phyloP scores from a whole-genome alignment of 768 basidiomycete species.

The Mycena crocata region DNA sequence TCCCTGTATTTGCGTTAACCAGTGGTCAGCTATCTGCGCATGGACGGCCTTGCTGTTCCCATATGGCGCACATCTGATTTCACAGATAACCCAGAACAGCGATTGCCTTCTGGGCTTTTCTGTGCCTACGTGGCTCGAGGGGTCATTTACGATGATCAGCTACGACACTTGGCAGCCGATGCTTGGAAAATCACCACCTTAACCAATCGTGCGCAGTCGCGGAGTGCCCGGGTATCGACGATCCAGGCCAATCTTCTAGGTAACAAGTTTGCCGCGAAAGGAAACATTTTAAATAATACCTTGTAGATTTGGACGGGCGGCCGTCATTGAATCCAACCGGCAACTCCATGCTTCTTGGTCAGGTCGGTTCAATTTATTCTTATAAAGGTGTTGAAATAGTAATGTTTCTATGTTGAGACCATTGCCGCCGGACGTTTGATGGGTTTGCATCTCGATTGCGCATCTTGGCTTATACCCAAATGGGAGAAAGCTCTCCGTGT shows the following conservation, averaged over 20 bases:
- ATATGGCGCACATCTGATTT: slow-evolving; percentile 33
- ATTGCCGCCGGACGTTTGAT: slow-evolving; percentile 35
- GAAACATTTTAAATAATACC: no score
- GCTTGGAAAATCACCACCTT: slow-evolving; percentile 34
- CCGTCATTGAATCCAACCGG: slow-evolving; percentile 35
- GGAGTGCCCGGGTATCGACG: slow-evolving; percentile 32
- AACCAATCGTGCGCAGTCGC: slow-evolving; percentile 33
- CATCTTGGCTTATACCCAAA: slow-evolving; percentile 30
- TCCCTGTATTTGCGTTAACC: background rate
- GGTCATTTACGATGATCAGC: slow-evolving; percentile 34
- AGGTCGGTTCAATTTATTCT: slow-evolving; percentile 16
- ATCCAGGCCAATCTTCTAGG: slow-evolving; percentile 36
- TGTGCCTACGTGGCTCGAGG: slow-evolving; percentile 35
- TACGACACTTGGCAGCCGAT: slow-evolving; percentile 29
- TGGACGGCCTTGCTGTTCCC: slow-evolving; percentile 31
- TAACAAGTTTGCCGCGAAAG: no score
- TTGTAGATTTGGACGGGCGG: slow-evolving; percentile 33
- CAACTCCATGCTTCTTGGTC: slow-evolving; percentile 34
- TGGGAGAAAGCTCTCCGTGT: slow-evolving; percentile 33
- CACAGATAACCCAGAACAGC: slow-evolving; percentile 31
- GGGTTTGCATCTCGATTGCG: slow-evolving; percentile 32
- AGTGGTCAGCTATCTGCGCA: slow-evolving; percentile 27
- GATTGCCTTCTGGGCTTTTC: slow-evolving; percentile 30
- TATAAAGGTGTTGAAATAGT: background rate
- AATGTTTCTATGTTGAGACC: slow-evolving; percentile 17